A percentile compares a stretch with the other conserved stretches of the same genome.
phyloP scores from a whole-genome alignment of 2,329 filamentous ascomycete species.

The Raffaelea deltoideospora region DNA sequence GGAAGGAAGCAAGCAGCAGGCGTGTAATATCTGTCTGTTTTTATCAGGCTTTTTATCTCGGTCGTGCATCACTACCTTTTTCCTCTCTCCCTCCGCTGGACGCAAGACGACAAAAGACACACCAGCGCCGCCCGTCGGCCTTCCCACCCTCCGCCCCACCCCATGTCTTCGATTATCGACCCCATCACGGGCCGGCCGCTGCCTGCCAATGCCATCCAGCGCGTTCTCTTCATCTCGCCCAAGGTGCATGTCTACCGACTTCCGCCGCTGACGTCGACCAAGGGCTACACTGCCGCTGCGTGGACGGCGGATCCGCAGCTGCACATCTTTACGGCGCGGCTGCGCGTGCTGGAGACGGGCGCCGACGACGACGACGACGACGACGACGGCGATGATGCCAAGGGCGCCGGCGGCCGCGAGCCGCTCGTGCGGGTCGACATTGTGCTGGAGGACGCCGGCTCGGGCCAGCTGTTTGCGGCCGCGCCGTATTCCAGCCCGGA shows the following conservation, averaged over 20 bases:
- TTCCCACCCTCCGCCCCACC: not conserved
- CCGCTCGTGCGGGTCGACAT: conserved; percentile 53
- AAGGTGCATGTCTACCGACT: conserved; percentile 78
- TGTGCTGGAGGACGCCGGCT: conserved; percentile 60
- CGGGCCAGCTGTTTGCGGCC: conserved; percentile 67
- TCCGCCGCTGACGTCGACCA: conserved; percentile 61
- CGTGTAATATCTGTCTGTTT: no score
- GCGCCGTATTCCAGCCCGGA: conserved; percentile 55
- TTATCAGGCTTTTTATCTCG: no score
- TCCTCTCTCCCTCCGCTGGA: not conserved
- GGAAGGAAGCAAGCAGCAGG: no score
- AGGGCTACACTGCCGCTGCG: conserved; percentile 60
- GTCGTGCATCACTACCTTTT: not conserved
- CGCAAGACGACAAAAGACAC: no score
- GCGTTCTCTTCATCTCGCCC: conserved; percentile 62
- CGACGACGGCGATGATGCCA: conserved; percentile 20
- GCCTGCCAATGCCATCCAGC: conserved; percentile 65
- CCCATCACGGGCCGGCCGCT: conserved; percentile 54
- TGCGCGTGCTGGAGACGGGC: conserved; percentile 66
- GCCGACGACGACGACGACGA: conserved; percentile 21
- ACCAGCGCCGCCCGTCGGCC: no score
- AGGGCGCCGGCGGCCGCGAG: conserved; percentile 15
- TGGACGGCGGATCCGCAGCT: conserved; percentile 61
- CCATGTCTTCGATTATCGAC: conserved; percentile 50
- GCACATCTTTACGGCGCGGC: conserved; percentile 73